Evolutionary conservation across 78 protist species (phyloP).

Genomic region (Tieghemostelium lacteum): DNA sequence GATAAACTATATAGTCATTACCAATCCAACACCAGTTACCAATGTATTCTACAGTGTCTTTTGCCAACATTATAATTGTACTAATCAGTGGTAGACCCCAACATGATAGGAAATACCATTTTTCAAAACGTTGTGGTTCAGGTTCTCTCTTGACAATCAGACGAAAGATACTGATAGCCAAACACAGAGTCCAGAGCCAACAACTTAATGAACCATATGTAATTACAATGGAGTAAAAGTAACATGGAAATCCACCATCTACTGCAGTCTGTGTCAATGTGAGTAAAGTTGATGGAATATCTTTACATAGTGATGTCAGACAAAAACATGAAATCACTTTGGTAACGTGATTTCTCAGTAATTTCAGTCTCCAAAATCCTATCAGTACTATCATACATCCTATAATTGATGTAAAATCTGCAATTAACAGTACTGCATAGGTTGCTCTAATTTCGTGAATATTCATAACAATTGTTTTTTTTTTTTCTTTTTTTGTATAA

Average conservation of each 20-base stretch:
- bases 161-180: conserved; percentile 53
- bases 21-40: conserved; percentile 78
- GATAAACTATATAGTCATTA: background rate
- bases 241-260: conserved; percentile 28
- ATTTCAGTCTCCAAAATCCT: conserved; percentile 56
- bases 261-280: conserved; percentile 15
- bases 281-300: conserved; percentile 11
- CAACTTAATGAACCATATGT: conserved; percentile 63
- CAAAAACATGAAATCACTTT: conserved; percentile 65
- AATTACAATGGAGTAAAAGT: conserved; percentile 35
- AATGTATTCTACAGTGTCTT: conserved; percentile 26
- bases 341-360: conserved; percentile 54
- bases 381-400: conserved; percentile 25
- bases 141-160: conserved; percentile 60
- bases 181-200: conserved; percentile 71
- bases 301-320: conserved; percentile 37
- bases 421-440: conserved; percentile 20
- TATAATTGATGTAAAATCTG: conserved; percentile 54
- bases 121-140: conserved; percentile 55
- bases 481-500: too few species aligned
- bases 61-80: conserved; percentile 43
- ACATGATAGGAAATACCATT: conserved; percentile 26
- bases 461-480: too few species aligned
- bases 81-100: conserved; percentile 61
- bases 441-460: background rate